These are phyloP conservation scores for Botrytis cinerea DNA, from an alignment of 2,329 filamentous ascomycete species.

Conservation along the genomic window DNA sequence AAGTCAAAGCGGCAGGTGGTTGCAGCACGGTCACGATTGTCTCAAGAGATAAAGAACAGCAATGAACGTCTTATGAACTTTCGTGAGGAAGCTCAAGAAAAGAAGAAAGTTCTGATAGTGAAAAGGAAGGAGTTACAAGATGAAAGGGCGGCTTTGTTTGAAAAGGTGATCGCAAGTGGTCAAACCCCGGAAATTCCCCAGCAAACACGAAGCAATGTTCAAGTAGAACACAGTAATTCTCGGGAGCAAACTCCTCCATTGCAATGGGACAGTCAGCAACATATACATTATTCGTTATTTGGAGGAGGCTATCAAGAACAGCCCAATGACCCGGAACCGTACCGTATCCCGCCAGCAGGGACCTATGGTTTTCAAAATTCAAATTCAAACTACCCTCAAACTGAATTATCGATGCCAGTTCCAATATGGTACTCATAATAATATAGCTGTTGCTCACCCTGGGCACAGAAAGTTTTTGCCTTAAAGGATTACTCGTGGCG, in stretches of 20 bases:
- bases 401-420: conserved; percentile 5
- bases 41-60: conserved; percentile 3
- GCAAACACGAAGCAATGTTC: not conserved
- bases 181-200: not conserved
- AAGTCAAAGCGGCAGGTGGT: conserved; percentile 35
- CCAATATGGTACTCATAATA: conserved; percentile 1
- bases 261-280: conserved; percentile 8
- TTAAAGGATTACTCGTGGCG: not conserved
- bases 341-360: conserved; percentile 2
- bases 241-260: not conserved
- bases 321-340: not conserved
- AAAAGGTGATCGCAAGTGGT: not conserved
- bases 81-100: not conserved
- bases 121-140: conserved; percentile 17
- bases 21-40: conserved; percentile 8
- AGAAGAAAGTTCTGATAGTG: not conserved
- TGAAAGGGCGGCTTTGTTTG: conserved; percentile 12
- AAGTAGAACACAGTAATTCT: not conserved
- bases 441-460: not conserved
- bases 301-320: not conserved
- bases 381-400: not conserved
- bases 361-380: not conserved
- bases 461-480: too few species aligned
- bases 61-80: conserved; percentile 3
- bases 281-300: conserved; percentile 20